phyloP scores from a whole-genome alignment of 495 filamentous ascomycete species.

The Podospora fimiseda region DNA sequence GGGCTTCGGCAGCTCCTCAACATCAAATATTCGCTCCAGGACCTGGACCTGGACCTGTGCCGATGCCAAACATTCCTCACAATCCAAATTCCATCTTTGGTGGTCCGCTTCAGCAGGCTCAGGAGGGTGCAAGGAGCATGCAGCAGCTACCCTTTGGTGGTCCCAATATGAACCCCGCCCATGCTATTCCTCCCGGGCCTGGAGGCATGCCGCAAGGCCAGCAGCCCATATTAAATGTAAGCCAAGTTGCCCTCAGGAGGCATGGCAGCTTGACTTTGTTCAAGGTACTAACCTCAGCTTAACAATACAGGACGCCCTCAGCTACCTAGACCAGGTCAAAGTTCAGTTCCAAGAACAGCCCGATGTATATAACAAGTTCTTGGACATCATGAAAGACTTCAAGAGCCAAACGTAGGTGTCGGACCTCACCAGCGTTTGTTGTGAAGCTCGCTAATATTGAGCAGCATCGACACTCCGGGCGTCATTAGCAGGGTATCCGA shows the following conservation, averaged over 20 bases:
- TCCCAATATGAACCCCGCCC: constrained; percentile 22
- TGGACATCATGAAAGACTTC: constrained; percentile 99
- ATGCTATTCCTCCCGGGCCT: constrained; percentile 28
- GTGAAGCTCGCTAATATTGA: background rate
- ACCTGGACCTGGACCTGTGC: constrained; percentile 32
- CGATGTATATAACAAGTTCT: constrained; percentile 95
- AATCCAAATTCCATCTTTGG: constrained; percentile 39
- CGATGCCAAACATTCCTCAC: constrained; percentile 23
- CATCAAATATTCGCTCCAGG: constrained; percentile 57
- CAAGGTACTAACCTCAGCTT: background rate
- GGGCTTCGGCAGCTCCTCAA: constrained; percentile 47
- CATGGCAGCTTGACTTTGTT: background rate
- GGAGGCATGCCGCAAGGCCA: constrained; percentile 70
- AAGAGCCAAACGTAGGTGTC: constrained; percentile 85
- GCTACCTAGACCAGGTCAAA: constrained; percentile 98
- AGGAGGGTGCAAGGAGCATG: constrained; percentile 28
- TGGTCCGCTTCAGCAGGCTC: constrained; percentile 45
- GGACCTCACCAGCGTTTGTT: background rate
- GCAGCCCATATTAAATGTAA: constrained; percentile 87
- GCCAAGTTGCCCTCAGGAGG: background rate
- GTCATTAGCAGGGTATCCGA: constrained; percentile 95
- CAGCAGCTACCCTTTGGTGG: constrained; percentile 45
- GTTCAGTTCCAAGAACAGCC: constrained; percentile 95
- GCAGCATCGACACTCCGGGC: constrained; percentile 91
- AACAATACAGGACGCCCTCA: constrained; percentile 77